Percentiles rank a stretch among this genome's conserved stretches.
These are phyloP conservation scores for Taiozyma sp. DNA, from an alignment of 1,139 yeast genomes.

Conservation along the genomic window DNA sequence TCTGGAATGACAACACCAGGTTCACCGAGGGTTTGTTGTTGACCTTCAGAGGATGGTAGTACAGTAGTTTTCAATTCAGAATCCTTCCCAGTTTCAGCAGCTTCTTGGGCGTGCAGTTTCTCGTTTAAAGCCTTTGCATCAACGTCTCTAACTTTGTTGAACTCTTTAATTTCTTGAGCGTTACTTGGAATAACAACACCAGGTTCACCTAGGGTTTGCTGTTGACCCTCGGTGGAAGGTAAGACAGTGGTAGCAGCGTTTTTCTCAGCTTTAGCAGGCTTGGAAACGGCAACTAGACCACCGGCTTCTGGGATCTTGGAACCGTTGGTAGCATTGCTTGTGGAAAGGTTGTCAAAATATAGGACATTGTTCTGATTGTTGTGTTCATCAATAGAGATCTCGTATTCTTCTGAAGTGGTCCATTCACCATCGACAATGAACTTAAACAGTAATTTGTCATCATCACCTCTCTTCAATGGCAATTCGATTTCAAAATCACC, in stretches of 20 bases:
- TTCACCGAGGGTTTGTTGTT: slow-evolving; percentile 47
- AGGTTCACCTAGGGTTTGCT: slow-evolving; percentile 23
- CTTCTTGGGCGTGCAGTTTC: slow-evolving; percentile 18
- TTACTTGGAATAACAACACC: slow-evolving; percentile 42
- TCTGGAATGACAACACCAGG: slow-evolving; percentile 53
- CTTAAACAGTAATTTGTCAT: slow-evolving; percentile 52
- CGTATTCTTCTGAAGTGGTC: slow-evolving; percentile 45
- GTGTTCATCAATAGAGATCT: slow-evolving; percentile 45
- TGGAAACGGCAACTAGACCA: slow-evolving; percentile 19
- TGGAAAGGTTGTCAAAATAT: slow-evolving; percentile 28
- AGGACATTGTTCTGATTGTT: slow-evolving; percentile 65
- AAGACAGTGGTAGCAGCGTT: slow-evolving; percentile 16
- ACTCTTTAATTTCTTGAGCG: slow-evolving; percentile 43
- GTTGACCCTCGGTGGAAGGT: slow-evolving; percentile 23
- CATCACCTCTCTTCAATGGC: slow-evolving; percentile 36
- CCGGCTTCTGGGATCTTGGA: slow-evolving; percentile 58
- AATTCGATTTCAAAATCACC: slow-evolving; percentile 59
- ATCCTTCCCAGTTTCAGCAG: slow-evolving; percentile 11
- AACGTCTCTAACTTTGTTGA: slow-evolving; percentile 40
- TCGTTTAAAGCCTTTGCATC: slow-evolving; percentile 47
- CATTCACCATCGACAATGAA: slow-evolving; percentile 76
- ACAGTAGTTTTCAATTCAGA: slow-evolving; percentile 44
- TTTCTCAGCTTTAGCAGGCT: slow-evolving; percentile 8
- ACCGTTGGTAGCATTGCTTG: slow-evolving; percentile 22
- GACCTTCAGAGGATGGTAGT: slow-evolving; percentile 47